Base-by-base conservation (phyloP, 352 stramenopile species). In the Globisporangium cystogenes region DNA sequence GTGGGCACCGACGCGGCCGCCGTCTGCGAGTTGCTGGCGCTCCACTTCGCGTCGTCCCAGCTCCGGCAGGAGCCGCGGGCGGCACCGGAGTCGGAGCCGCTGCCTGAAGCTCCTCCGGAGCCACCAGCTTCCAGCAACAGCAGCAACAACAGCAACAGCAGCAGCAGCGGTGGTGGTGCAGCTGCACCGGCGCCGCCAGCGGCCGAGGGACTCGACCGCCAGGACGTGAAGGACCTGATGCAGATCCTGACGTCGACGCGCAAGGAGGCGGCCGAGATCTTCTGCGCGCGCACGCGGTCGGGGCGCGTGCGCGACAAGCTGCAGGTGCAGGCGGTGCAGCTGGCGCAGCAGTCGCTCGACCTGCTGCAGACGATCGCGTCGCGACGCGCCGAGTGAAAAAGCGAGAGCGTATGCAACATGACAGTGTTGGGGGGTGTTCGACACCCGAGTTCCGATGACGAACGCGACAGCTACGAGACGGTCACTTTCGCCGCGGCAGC, bases 221-320 rank as follows among this genome's bases (percentile, higher is more conserved):
- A 70, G 5, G 72, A 83, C 29, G 48, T 87, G 33, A 73, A 76
- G 24, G 79, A 90, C 47, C 51, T 90, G 35, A 65, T 87, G 8
- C 70, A 84, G 48, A 76, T 90, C 35, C 50, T 90, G 20, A 68
- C 65, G 7, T 82, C 78, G 18, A 87, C 74, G 16, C 64, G 58
- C 7, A 60, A 64, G 20, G 61, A 66, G 23, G 49, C 66, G 4
- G 42, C 54, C 5, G 64, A 86, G 24, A 64, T 90, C 42, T 82
- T 70, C 23, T 59, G 60, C 3, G 74, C 82, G 40, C 65, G 74
- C 44, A 68, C 74, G 1, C 65, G 79, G 10, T 90, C 79, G n/a
- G 74, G 72, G 18, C 79, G 79, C 10, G 74, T 87, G 50, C 79
- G 79, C 20, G 71, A 86, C 48, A 90, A 90, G 51, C 54, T 87